phyloP scores from a whole-genome alignment of 2,329 filamentous ascomycete genomes.

The Pseudogymnoascus sp. region DNA sequence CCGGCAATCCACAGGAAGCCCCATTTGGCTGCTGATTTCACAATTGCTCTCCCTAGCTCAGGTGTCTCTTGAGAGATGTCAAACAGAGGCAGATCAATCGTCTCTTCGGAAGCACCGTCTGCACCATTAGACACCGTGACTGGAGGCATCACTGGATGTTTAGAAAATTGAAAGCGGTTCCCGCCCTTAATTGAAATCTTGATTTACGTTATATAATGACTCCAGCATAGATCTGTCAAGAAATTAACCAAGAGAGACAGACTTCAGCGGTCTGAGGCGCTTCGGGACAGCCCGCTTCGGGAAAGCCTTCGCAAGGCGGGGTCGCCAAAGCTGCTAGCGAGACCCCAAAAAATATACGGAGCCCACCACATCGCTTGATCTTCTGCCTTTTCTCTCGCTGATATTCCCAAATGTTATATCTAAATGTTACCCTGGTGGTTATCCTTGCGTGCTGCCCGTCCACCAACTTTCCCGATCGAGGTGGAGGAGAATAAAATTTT shows the following conservation, averaged over 20 bases:
- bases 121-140: not conserved
- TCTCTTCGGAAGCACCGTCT: not conserved
- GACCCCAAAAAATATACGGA: too few relatives aligned
- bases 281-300: too few relatives aligned
- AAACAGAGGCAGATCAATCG: slow-evolving; percentile 1
- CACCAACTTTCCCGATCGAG: too few relatives aligned
- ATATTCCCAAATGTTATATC: too few relatives aligned
- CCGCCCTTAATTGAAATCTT: not conserved
- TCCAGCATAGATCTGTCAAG: not conserved
- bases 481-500: too few relatives aligned
- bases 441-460: too few relatives aligned
- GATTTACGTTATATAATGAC: not conserved
- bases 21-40: not conserved
- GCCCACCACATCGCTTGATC: too few relatives aligned
- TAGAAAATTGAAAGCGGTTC: not conserved
- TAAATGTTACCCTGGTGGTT: too few relatives aligned
- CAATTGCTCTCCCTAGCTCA: not conserved
- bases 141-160: not conserved
- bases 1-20: not conserved
- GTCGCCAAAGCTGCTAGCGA: too few relatives aligned
- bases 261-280: too few relatives aligned
- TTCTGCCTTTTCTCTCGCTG: too few relatives aligned
- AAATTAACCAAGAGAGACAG: not conserved
- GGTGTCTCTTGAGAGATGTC: slow-evolving; percentile 1
- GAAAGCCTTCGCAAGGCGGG: too few relatives aligned